These are phyloP conservation scores for Filobasidium uniguttulatum DNA, from an alignment of 1,284 basidiomycete species.

Conservation along the genomic window DNA sequence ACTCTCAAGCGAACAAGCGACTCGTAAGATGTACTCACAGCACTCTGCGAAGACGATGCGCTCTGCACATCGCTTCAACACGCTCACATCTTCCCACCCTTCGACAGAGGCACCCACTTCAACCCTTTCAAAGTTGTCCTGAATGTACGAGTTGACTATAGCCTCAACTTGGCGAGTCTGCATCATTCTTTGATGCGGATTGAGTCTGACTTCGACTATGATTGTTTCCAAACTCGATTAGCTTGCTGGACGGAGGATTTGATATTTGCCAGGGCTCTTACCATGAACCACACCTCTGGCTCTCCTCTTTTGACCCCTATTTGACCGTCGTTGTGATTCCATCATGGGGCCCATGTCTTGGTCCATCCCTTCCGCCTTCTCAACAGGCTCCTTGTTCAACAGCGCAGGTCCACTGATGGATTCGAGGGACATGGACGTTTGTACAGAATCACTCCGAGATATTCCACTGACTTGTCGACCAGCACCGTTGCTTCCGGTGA, in stretches of 20 bases:
- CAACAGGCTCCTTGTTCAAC: too few species aligned
- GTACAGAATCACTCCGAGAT: too few species aligned
- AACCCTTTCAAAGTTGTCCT: conserved; percentile 44
- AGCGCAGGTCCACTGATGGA: too few species aligned
- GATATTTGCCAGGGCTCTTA: conserved; percentile 4
- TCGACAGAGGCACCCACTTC: conserved; percentile 19
- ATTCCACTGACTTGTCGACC: too few species aligned
- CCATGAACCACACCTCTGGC: conserved; percentile 10
- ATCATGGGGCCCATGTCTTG: too few species aligned
- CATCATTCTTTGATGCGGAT: conserved; percentile 43
- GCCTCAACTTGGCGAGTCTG: conserved; percentile 57
- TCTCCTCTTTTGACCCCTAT: too few species aligned
- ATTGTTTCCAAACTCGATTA: too few species aligned
- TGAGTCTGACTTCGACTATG: conserved; percentile 72
- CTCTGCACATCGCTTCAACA: conserved; percentile 61
- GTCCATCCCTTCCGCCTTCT: too few species aligned
- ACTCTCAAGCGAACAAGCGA: background rate
- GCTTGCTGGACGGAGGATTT: too few species aligned
- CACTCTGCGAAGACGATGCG: conserved; percentile 58
- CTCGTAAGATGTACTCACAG: conserved; percentile 28
- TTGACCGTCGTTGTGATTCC: too few species aligned
- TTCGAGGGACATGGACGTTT: too few species aligned
- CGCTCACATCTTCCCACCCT: conserved; percentile 43
- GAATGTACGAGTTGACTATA: conserved; percentile 50
- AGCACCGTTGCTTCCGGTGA: too few species aligned